These are phyloP conservation scores for Asterionellopsis glacialis DNA, from an alignment of 108 stramenopile genomes.

Conservation along the genomic window DNA sequence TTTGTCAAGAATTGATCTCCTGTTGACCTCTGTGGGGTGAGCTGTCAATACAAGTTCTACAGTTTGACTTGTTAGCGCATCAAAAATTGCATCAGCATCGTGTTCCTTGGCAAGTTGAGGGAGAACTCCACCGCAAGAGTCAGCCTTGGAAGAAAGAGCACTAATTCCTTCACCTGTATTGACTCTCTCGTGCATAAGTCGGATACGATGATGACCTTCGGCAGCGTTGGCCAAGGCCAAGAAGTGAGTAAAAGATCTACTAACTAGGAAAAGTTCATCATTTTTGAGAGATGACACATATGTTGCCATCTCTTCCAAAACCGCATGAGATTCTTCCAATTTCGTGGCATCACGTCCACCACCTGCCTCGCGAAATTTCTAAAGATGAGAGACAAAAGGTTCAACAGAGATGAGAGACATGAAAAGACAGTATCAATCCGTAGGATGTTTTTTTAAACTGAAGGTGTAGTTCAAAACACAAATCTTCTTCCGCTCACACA, in stretches of 20 bases:
- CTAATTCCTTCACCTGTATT: constrained; percentile 8
- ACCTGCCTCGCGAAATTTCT: constrained; percentile 36
- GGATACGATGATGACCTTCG: constrained; percentile 74
- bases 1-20: constrained; percentile 86
- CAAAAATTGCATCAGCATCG: constrained; percentile 57
- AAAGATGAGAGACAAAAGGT: neutral
- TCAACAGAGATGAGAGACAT: neutral
- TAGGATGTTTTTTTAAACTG: neutral
- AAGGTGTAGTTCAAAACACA: neutral
- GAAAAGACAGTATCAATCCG: neutral
- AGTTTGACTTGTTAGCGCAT: constrained; percentile 72
- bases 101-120: constrained; percentile 40
- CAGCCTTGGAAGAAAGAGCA: constrained; percentile 23
- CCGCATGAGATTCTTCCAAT: constrained; percentile 24
- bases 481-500: neutral
- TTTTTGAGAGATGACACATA: constrained; percentile 38
- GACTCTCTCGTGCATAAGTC: constrained; percentile 26
- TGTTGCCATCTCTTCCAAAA: constrained; percentile 42
- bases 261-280: constrained; percentile 57
- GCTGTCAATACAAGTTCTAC: constrained; percentile 95
- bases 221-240: constrained; percentile 84
- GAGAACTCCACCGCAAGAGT: constrained; percentile 63
- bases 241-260: constrained; percentile 78
- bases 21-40: constrained; percentile 97
- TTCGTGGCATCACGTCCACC: constrained; percentile 27